Base-by-base conservation (phyloP, 768 basidiomycete species). In the Pulveroboletus frians region DNA sequence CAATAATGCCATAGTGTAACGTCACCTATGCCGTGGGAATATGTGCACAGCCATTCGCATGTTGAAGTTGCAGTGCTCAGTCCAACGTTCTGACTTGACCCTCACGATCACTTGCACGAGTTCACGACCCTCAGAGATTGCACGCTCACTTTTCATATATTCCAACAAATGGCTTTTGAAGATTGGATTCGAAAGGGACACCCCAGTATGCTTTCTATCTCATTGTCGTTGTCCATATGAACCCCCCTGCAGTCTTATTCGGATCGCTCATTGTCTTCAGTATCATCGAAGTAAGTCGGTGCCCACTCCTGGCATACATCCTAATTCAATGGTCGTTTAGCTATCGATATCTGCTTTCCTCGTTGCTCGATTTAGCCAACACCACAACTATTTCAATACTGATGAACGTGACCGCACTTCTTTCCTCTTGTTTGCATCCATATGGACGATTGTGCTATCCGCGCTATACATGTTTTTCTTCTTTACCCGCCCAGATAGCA, bases 341-440 rank as follows among this genome's bases (percentile, higher is more conserved):
- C 73, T 88, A 57, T 70, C 80, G 21, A 79, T 88, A 53, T 74
- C 89, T 4, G 83, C 87, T 5, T 92, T 84, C 80, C 73, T 92
- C 38, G 76, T 77, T 8, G 70, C 81, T 13, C 73, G 70, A 38
- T 91, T 79, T 71, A 80, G 83, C 64, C 48, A 65, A 26, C 71
- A 75, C 53, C 72, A 79, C 66, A 74, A 85, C 70, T 78, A 71
- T 61, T 70, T 69, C 45, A 76, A 62, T 51, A 50, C 54, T 10
- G 62, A 71, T 29, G 76, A 82, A 54, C 79, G 79, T 38, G 79
- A 84, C 58, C 78, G 84, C 40, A 79, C 84, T 1, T 75, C 78
- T 31, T 88, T 80, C 70, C 69, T 82, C 36, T 72, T 87, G 30
- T 90, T 91, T 72, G 59, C 74, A n/a, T 84, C 84, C 10, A 72